A percentile compares a stretch with the other conserved stretches of the same genome.
phyloP scores from a whole-genome alignment of 257 asterid genomes.

The Nicotiana otophora region DNA sequence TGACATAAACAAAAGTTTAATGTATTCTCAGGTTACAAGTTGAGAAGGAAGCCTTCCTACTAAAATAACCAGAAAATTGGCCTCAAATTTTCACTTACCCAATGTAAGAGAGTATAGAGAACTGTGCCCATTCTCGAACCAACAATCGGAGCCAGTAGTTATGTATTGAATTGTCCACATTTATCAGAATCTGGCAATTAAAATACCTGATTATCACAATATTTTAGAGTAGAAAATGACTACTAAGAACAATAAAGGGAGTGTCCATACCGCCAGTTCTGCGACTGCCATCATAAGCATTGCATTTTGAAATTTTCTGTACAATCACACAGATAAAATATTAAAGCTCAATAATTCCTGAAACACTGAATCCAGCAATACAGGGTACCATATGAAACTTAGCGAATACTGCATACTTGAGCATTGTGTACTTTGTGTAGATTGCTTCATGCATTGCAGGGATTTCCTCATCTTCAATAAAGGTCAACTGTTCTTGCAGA shows the following conservation, averaged over 20 bases:
- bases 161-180: slow-evolving; percentile 48
- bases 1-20: slow-evolving; percentile 13
- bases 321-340: neutral
- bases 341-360: neutral
- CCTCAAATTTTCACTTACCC: slow-evolving; percentile 43
- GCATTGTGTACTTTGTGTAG: slow-evolving; percentile 66
- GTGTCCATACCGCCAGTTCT: slow-evolving; percentile 65
- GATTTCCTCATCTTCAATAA: slow-evolving; percentile 61
- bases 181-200: slow-evolving; percentile 50
- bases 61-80: neutral
- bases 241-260: neutral
- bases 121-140: slow-evolving; percentile 82
- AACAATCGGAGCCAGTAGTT: slow-evolving; percentile 71
- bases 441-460: slow-evolving; percentile 71
- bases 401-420: slow-evolving; percentile 46
- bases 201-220: slow-evolving; percentile 6
- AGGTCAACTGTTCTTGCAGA: slow-evolving; percentile 62
- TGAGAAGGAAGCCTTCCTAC: neutral
- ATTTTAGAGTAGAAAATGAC: neutral
- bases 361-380: neutral
- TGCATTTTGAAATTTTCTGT: slow-evolving; percentile 85
- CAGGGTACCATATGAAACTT: neutral
- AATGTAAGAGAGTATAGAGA: slow-evolving; percentile 56
- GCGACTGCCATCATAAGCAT: slow-evolving; percentile 70
- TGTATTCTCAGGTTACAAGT: neutral